These are phyloP conservation scores for Cadophora gregata DNA, from an alignment of 2,329 filamentous ascomycete species.

Conservation along the genomic window DNA sequence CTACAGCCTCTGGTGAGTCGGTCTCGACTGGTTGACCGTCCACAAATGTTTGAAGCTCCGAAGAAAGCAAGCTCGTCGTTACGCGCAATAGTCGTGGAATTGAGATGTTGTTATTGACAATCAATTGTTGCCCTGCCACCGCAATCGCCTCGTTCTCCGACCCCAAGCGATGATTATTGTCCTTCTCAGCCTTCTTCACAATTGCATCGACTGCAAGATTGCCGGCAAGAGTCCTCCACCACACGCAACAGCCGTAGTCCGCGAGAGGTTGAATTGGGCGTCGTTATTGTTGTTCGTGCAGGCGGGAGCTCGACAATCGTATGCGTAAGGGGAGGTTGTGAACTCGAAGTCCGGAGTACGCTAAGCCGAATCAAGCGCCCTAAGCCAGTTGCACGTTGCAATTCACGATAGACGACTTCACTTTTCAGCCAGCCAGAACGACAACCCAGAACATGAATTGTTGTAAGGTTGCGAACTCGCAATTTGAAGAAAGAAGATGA, in stretches of 20 bases:
- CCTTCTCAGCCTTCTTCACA: slow-evolving; percentile 25
- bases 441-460: background rate
- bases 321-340: slow-evolving; percentile 14
- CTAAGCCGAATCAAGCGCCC: slow-evolving; percentile 23
- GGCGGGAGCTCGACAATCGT: slow-evolving; percentile 15
- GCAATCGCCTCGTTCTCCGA: slow-evolving; percentile 25
- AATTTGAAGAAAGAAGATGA: slow-evolving; percentile 17
- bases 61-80: slow-evolving; percentile 14
- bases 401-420: slow-evolving; percentile 10
- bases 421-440: slow-evolving; percentile 4
- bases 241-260: slow-evolving; percentile 20
- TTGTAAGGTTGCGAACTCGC: background rate
- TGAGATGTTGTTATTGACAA: slow-evolving; percentile 28
- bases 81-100: slow-evolving; percentile 17
- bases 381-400: background rate
- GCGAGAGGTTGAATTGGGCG: slow-evolving; percentile 14
- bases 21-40: background rate
- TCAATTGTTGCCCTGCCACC: slow-evolving; percentile 39
- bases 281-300: slow-evolving; percentile 23
- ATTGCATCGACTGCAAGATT: slow-evolving; percentile 28
- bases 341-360: slow-evolving; percentile 9
- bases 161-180: slow-evolving; percentile 18
- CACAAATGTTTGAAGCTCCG: background rate
- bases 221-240: slow-evolving; percentile 27
- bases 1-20: background rate